These are phyloP conservation scores for Morella rubra DNA, from an alignment of 306 rosid genomes.

Conservation along the genomic window DNA sequence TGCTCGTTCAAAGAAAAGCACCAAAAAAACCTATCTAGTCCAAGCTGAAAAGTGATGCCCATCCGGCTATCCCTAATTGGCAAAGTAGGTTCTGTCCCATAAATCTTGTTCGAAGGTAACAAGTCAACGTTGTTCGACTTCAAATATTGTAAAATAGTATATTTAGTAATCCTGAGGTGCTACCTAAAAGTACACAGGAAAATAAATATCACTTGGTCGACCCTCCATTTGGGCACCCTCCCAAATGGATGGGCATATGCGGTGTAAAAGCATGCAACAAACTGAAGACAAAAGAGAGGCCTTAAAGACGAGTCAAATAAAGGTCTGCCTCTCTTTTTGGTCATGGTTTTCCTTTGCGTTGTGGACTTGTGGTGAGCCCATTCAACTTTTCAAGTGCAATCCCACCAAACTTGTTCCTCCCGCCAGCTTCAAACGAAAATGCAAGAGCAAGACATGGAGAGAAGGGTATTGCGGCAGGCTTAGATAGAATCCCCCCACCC, in stretches of 20 bases:
- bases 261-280: background rate
- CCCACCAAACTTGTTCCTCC: background rate
- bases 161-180: background rate
- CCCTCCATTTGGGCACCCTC: background rate
- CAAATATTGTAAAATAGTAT: background rate
- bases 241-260: background rate
- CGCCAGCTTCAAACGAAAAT: background rate
- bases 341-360: background rate
- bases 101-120: background rate
- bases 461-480: background rate
- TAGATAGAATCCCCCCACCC: background rate
- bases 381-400: background rate
- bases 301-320: background rate
- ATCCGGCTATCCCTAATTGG: no score
- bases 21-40: background rate
- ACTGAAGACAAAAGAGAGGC: background rate
- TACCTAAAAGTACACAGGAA: background rate
- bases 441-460: background rate
- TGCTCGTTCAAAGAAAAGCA: background rate
- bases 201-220: background rate
- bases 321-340: background rate
- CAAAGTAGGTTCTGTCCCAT: background rate
- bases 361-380: background rate
- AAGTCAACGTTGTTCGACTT: background rate
- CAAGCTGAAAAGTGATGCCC: background rate